Percentiles rank a stretch among this genome's conserved stretches.
phyloP scores from a whole-genome alignment of 2,329 filamentous ascomycete species.

The Fusarium sp. region DNA sequence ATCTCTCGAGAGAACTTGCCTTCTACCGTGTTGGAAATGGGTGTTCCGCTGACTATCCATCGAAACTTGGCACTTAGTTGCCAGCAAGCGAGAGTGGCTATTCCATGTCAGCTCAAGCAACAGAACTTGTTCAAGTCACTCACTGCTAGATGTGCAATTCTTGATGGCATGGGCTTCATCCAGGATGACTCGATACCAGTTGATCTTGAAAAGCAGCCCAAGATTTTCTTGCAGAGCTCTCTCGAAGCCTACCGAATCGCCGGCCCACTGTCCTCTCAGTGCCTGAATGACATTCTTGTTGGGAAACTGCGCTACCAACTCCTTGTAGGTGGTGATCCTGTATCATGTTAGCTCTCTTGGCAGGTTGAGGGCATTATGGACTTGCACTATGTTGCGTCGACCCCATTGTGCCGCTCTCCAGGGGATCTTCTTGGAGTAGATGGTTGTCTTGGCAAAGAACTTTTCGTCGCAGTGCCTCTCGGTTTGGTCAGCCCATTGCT shows the following conservation, averaged over 20 bases:
- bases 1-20: conserved; percentile 38
- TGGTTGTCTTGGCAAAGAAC: not conserved
- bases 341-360: not conserved
- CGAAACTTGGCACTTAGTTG: conserved; percentile 45
- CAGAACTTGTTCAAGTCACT: not conserved
- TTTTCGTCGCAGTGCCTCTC: conserved; percentile 37
- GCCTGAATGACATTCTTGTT: not conserved
- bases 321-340: conserved; percentile 48
- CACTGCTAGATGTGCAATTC: conserved; percentile 54
- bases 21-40: conserved; percentile 46
- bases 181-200: conserved; percentile 65
- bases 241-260: conserved; percentile 36
- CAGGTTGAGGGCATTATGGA: not conserved
- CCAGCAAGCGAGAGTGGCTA: conserved; percentile 41
- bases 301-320: conserved; percentile 38
- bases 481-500: conserved; percentile 47
- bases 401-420: too few relatives aligned
- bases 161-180: conserved; percentile 70
- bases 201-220: conserved; percentile 42
- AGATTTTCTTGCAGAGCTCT: conserved; percentile 55
- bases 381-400: conserved; percentile 17
- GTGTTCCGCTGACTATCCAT: conserved; percentile 54
- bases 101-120: not conserved
- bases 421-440: conserved; percentile 25
- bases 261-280: not conserved